Evolutionary conservation across 805 yeast genomes (phyloP), one percentile per base, ranked within the genome.

Genomic region (Lachancea dasiensis): DNA sequence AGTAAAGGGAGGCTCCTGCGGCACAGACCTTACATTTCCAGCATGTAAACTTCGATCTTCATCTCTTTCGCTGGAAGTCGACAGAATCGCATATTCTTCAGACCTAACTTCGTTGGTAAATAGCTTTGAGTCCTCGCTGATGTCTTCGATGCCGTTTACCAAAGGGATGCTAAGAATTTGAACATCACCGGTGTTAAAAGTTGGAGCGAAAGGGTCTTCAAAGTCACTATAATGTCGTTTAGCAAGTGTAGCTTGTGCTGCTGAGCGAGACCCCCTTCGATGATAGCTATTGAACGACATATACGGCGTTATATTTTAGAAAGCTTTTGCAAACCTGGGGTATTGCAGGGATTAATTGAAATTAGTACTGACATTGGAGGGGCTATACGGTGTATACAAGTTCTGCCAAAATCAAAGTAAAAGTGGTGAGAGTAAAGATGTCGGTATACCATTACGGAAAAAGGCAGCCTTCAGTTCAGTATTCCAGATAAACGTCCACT

Each of bases 61-160:
- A 13, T 23, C 34, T 13, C 34, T 14, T 25, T 36, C 34, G 39
- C 47, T 36, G 10, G 52, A 39, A 4, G 47, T 45, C 2, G 53
- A 51, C 14, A 51, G 41, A 17, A 51, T 43, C 1, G 54, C 53
- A 27, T 41, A 41, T 28, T 51, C 52, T 8, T 48, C 48, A 9
- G 52, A 43, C 5, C 41, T 36, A 16, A 50, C 42, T 24, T 50
- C 52, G 14, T 33, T 39, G 27, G 38, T 20, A 8, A 28, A 36
- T 4, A 31, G 31, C 22, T 36, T 39, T 6, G 47, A 39, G 17
- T 38, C 44, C 2, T 41, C 46, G 28, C 49, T 46, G 7, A 40
- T 31, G 5, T 45, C 34, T 10, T 35, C 41, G 13, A 21, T 41
- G 15, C 29, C 41, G 7, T 25, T 20, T 4, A 8, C 11, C 10